These are phyloP conservation scores for Thalassiosira ordinaria DNA, from an alignment of 352 stramenopile species.

Conservation along the genomic window DNA sequence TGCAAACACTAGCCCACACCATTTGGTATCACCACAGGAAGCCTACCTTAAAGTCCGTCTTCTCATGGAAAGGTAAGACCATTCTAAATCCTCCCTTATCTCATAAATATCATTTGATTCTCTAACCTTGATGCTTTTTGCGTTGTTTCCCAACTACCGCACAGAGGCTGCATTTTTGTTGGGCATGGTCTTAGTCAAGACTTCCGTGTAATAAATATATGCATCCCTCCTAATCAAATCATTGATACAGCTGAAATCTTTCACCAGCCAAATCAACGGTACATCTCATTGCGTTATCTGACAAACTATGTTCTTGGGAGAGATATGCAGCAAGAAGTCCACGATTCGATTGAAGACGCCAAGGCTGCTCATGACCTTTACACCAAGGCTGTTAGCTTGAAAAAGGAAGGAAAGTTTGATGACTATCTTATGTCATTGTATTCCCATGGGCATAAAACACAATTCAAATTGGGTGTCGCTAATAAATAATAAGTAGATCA, in stretches of 20 bases:
- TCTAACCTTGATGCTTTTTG: too few relatives aligned
- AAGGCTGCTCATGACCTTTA: conserved; percentile 88
- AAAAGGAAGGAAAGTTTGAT: conserved; percentile 80
- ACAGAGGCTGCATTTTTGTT: conserved; percentile 84
- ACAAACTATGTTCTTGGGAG: conserved; percentile 88
- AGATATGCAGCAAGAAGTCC: conserved; percentile 90
- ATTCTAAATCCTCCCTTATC: background rate
- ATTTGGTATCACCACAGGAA: conserved; percentile 87
- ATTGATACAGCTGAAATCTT: conserved; percentile 92
- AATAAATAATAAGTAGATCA: too few relatives aligned
- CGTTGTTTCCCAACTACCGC: too few relatives aligned
- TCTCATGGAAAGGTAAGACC: conserved; percentile 83
- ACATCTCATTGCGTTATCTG: conserved; percentile 90
- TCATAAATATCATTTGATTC: too few relatives aligned
- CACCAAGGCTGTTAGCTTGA: conserved; percentile 85
- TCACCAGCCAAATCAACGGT: conserved; percentile 87
- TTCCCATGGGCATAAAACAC: conserved; percentile 74
- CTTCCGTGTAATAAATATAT: conserved; percentile 90
- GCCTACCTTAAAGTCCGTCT: conserved; percentile 91
- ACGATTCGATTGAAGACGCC: conserved; percentile 92
- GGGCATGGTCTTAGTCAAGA: conserved; percentile 89
- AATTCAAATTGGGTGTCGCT: conserved; percentile 53
- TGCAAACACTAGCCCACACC: conserved; percentile 81
- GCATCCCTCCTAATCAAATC: conserved; percentile 88
- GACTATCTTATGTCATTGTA: conserved; percentile 82